Evolutionary conservation across 129 eudicot genomes (phyloP).

Genomic region (Glebionis coronaria): DNA sequence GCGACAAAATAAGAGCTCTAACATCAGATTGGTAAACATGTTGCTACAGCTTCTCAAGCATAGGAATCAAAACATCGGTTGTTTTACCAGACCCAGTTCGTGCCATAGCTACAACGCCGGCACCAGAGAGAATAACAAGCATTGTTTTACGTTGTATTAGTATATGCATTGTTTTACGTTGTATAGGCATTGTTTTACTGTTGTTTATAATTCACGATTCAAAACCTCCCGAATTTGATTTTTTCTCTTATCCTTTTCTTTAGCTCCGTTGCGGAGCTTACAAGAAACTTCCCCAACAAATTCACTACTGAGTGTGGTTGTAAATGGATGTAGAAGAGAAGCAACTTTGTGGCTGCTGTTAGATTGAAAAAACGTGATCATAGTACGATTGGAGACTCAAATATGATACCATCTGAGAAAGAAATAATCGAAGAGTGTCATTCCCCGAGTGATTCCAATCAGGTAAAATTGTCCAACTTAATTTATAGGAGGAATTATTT

Average conservation of each 20-base stretch:
- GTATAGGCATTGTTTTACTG: too few relatives aligned
- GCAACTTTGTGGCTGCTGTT: too few relatives aligned
- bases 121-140: slow-evolving; percentile 75
- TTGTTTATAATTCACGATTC: slow-evolving; percentile 77
- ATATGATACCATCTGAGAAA: too few relatives aligned
- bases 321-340: too few relatives aligned
- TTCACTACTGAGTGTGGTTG: too few relatives aligned
- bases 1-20: slow-evolving; percentile 78
- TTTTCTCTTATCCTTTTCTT: slow-evolving; percentile 58
- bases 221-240: slow-evolving; percentile 82
- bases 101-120: slow-evolving; percentile 98
- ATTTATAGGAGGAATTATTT: too few relatives aligned
- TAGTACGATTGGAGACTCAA: too few relatives aligned
- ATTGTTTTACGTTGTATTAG: slow-evolving; percentile 96
- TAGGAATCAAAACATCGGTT: slow-evolving; percentile 86
- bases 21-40: slow-evolving; percentile 74
- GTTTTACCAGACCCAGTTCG: slow-evolving; percentile 96
- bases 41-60: slow-evolving; percentile 73
- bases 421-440: too few relatives aligned
- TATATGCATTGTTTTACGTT: slow-evolving; percentile 72
- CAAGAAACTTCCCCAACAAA: slow-evolving; percentile 41
- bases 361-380: too few relatives aligned
- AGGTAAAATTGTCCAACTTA: too few relatives aligned
- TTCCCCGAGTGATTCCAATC: too few relatives aligned
- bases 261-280: slow-evolving; percentile 65